Conservation (phyloP, 2,329 filamentous ascomycete species). For the Venturia pyrina region DNA sequence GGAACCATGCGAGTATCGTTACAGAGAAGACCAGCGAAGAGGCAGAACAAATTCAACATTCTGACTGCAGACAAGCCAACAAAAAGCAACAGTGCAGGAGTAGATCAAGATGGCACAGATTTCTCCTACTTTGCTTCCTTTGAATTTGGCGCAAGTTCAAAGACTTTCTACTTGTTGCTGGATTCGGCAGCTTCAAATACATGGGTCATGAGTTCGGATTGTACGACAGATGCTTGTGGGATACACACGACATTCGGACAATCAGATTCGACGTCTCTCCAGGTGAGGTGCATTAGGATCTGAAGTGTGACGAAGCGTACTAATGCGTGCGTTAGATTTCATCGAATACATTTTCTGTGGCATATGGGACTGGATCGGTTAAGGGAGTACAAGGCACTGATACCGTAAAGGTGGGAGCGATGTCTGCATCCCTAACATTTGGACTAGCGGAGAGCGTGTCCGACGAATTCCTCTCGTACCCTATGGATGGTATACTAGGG, state of each 20-base stretch:
- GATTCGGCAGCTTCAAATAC: slow-evolving; percentile 54
- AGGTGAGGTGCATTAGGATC: slow-evolving; percentile 18
- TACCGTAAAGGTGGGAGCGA: slow-evolving; percentile 53
- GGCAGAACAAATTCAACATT: slow-evolving; percentile 40
- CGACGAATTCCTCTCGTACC: slow-evolving; percentile 63
- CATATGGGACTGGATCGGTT: slow-evolving; percentile 70
- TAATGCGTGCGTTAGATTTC: neutral
- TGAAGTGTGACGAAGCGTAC: neutral
- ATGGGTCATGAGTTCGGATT: slow-evolving; percentile 72
- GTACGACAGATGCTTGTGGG: slow-evolving; percentile 54
- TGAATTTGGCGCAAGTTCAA: slow-evolving; percentile 38
- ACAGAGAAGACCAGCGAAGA: slow-evolving; percentile 23
- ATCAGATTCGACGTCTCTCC: slow-evolving; percentile 54
- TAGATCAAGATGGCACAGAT: slow-evolving; percentile 45
- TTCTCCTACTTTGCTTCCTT: slow-evolving; percentile 44
- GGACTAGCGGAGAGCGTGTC: slow-evolving; percentile 65
- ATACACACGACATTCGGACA: slow-evolving; percentile 61
- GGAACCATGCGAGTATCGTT: neutral
- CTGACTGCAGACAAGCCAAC: slow-evolving; percentile 28
- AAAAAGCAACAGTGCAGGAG: slow-evolving; percentile 36
- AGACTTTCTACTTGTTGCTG: slow-evolving; percentile 43
- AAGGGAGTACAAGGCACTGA: slow-evolving; percentile 56
- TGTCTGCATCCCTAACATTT: slow-evolving; percentile 56
- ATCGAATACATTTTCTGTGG: slow-evolving; percentile 46
- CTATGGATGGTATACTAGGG: slow-evolving; percentile 81